A percentile compares a stretch with the other conserved stretches of the same genome.
phyloP scores from a whole-genome alignment of 2,329 filamentous ascomycete species.

The Coniochaeta hoffmannii region DNA sequence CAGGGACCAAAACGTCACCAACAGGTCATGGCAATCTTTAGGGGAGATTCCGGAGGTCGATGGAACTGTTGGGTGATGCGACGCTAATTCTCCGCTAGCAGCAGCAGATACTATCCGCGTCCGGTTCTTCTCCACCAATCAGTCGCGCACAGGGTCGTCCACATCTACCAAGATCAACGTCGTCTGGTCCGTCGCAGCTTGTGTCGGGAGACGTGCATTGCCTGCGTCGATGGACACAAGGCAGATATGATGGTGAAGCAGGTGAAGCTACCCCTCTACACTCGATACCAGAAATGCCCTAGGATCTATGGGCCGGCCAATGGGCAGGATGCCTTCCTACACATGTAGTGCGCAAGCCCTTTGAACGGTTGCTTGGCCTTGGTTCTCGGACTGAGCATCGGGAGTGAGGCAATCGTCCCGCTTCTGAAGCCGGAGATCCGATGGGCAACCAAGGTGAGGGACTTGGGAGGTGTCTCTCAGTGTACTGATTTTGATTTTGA shows the following conservation, averaged over 20 bases:
- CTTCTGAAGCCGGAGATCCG: no score
- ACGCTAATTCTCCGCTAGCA: neutral
- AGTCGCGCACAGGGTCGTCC: neutral
- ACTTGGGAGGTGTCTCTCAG: no score
- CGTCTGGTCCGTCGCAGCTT: neutral
- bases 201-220: neutral
- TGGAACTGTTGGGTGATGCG: neutral
- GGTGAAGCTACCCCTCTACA: neutral
- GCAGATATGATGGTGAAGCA: no score
- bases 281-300: neutral
- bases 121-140: neutral
- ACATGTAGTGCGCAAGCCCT: neutral
- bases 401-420: no score
- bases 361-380: neutral
- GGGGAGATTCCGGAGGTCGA: neutral
- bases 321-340: neutral
- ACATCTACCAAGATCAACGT: neutral
- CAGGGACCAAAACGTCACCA: neutral
- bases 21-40: neutral
- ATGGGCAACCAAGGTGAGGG: no score
- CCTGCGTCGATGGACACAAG: no score
- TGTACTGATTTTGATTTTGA: no score
- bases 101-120: neutral
- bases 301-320: neutral
- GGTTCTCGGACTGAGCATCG: no score